Conservation (phyloP, 2,329 filamentous ascomycete genomes). For the Fusarium fujikuroi region DNA sequence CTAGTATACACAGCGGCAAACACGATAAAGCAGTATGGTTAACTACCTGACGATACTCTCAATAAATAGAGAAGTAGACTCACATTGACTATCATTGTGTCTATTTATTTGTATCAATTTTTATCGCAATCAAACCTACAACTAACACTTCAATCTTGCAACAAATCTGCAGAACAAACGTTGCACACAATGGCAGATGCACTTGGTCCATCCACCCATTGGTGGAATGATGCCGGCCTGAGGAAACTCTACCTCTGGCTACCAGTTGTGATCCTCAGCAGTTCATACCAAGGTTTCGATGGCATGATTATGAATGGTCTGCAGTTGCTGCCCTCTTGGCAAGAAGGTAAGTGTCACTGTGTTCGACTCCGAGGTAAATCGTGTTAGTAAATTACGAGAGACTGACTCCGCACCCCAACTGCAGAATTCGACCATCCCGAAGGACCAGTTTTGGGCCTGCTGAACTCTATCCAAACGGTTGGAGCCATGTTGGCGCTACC, state of each 20-base stretch:
- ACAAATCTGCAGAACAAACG: not conserved
- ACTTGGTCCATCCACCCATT: not conserved
- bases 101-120: fast-evolving
- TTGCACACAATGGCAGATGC: not conserved
- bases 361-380: too few species aligned
- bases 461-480: not conserved
- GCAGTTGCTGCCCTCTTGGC: not conserved
- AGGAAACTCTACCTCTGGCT: not conserved
- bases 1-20: not conserved
- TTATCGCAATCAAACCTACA: fast-evolving
- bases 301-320: not conserved
- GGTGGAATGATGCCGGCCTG: not conserved
- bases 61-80: not conserved
- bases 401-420: not conserved
- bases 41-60: not conserved
- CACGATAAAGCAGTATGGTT: not conserved
- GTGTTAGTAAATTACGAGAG: too few species aligned
- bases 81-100: not conserved
- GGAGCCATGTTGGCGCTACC: not conserved
- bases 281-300: not conserved
- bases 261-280: not conserved
- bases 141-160: too few species aligned
- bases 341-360: not conserved
- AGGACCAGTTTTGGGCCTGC: not conserved
- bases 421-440: not conserved